phyloP scores from a whole-genome alignment of 108 stramenopile genomes.

The Skeletonema costatum region DNA sequence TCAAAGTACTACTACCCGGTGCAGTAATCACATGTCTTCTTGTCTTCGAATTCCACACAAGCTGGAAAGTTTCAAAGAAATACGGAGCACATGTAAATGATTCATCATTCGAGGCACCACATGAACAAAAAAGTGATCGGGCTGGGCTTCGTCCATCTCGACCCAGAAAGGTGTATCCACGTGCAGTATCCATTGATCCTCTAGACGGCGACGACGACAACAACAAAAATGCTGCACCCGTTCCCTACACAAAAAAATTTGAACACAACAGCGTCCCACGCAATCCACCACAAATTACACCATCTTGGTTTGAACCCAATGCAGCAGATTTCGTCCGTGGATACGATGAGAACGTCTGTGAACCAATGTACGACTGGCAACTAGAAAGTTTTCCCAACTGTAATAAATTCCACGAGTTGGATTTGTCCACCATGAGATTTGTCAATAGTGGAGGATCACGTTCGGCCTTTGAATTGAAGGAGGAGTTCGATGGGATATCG shows the following conservation, averaged over 20 bases:
- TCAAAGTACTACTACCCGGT: not conserved
- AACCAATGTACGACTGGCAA: constrained; percentile 50
- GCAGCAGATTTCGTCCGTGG: constrained; percentile 5
- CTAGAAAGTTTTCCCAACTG: constrained; percentile 36
- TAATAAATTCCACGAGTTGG: constrained; percentile 51
- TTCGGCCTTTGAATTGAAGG: constrained; percentile 34
- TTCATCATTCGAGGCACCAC: not conserved
- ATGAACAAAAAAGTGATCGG: not conserved
- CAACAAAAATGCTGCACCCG: not conserved
- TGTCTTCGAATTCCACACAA: not conserved
- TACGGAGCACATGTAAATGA: not conserved
- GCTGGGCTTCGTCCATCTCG: not conserved
- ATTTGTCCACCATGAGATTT: constrained; percentile 19
- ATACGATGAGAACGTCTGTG: constrained; percentile 20
- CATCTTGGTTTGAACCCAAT: constrained; percentile 35
- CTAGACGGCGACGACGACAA: too few relatives aligned
- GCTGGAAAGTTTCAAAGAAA: not conserved
- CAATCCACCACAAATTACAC: not conserved
- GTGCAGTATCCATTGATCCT: not conserved
- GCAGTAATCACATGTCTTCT: not conserved
- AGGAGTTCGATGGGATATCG: not conserved
- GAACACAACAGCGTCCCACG: not conserved
- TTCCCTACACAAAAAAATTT: not conserved
- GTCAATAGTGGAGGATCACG: constrained; percentile 25
- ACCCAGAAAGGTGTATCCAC: not conserved